Percentiles rank a stretch among this genome's conserved stretches.
phyloP scores from a whole-genome alignment of 2,329 filamentous ascomycete genomes.

The Claviceps fusiformis region DNA sequence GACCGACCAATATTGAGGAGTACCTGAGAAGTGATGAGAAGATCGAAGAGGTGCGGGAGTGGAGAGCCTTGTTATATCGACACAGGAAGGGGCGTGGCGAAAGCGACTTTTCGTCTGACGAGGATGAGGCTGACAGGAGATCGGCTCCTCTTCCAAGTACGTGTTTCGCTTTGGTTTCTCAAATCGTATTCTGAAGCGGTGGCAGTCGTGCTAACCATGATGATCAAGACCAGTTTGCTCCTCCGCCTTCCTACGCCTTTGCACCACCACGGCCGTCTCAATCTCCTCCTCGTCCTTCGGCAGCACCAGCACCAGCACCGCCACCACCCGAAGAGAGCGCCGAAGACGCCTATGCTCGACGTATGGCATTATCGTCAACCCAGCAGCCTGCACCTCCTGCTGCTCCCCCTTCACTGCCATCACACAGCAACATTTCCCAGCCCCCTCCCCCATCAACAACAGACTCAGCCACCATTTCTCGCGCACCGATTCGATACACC shows the following conservation, averaged over 20 bases:
- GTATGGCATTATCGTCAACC: slow-evolving; percentile 41
- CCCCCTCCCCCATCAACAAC: slow-evolving; percentile 27
- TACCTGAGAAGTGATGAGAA: slow-evolving; percentile 77
- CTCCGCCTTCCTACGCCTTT: slow-evolving; percentile 41
- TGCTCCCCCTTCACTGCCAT: slow-evolving; percentile 14
- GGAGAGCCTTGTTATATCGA: slow-evolving; percentile 70
- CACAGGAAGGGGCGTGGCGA: slow-evolving; percentile 39
- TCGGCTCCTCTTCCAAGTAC: slow-evolving; percentile 21
- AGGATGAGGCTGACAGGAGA: slow-evolving; percentile 21
- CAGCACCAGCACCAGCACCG: slow-evolving; percentile 23
- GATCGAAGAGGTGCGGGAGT: slow-evolving; percentile 65
- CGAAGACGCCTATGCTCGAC: slow-evolving; percentile 56
- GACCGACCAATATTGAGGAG: slow-evolving; percentile 73
- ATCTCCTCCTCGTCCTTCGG: slow-evolving; percentile 19
- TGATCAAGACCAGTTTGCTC: slow-evolving; percentile 42
- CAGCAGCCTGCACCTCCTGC: slow-evolving; percentile 20
- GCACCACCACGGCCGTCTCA: slow-evolving; percentile 35
- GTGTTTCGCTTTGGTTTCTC: slow-evolving; percentile 6
- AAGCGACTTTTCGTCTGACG: slow-evolving; percentile 26
- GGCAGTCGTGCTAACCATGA: neutral
- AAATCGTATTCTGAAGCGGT: neutral
- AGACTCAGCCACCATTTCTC: slow-evolving; percentile 54
- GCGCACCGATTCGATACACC: slow-evolving; percentile 63
- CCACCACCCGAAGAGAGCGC: slow-evolving; percentile 46
- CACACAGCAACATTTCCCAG: slow-evolving; percentile 19